Evolutionary conservation across 2,329 filamentous ascomycete species (phyloP).

Genomic region (Leptographium flavum): DNA sequence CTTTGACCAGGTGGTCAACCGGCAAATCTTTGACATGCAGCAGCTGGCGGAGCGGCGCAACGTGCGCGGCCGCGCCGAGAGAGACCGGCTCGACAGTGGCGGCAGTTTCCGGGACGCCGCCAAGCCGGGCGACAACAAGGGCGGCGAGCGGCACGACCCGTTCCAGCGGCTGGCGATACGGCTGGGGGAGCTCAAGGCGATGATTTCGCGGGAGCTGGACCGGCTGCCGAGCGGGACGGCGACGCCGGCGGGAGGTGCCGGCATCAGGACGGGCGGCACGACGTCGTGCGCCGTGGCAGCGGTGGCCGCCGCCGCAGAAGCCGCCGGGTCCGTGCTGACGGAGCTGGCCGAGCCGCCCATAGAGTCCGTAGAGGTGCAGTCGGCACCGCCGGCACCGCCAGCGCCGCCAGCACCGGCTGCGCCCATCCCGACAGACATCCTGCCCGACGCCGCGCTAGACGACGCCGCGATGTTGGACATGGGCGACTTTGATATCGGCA

Average conservation of each 20-base stretch:
- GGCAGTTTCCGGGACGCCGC: not conserved
- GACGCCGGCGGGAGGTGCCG: not conserved
- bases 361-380: not conserved
- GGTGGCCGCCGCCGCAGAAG: too few relatives aligned
- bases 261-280: too few relatives aligned
- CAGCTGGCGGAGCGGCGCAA: constrained; percentile 13
- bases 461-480: not conserved
- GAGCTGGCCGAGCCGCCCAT: too few relatives aligned
- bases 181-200: constrained; percentile 8
- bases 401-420: not conserved
- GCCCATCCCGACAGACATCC: too few relatives aligned
- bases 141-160: constrained; percentile 1
- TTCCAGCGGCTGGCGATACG: constrained; percentile 11
- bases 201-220: constrained; percentile 9
- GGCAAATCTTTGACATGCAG: constrained; percentile 18
- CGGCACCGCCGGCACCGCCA: not conserved
- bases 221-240: not conserved
- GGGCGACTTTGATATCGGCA: not conserved
- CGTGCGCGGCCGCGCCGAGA: not conserved
- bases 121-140: not conserved
- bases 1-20: constrained; percentile 17
- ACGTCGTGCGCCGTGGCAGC: too few relatives aligned
- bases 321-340: too few relatives aligned
- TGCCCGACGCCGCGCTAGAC: not conserved
- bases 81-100: not conserved